Percentiles rank a stretch among this genome's conserved stretches.
Evolutionary conservation across 2,329 filamentous ascomycete species (phyloP).

Genomic region (Hypoxylon sp.): DNA sequence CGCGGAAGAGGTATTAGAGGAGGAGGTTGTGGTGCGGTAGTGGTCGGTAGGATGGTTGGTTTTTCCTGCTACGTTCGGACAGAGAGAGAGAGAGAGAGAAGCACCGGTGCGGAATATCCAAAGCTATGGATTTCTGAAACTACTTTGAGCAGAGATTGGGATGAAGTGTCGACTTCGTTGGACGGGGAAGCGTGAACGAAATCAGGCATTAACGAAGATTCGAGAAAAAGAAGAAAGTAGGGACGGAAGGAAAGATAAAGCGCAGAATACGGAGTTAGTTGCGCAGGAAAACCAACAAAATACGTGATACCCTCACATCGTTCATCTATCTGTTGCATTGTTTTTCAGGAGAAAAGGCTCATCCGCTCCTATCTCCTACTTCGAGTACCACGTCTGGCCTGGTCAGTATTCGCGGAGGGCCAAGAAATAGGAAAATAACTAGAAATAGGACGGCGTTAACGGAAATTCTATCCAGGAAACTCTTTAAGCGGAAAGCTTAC

Average conservation of each 20-base stretch:
- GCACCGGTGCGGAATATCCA: not conserved
- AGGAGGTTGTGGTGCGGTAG: not conserved
- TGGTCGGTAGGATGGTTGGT: not conserved
- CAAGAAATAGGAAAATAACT: not conserved
- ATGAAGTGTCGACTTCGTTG: not conserved
- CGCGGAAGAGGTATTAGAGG: conserved; percentile 76
- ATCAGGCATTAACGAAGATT: not conserved
- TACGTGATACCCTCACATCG: conserved; percentile 17
- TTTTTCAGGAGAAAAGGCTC: not conserved
- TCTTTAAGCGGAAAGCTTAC: not conserved
- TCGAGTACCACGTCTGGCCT: not conserved
- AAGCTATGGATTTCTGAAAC: not conserved
- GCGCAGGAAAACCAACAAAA: conserved; percentile 8
- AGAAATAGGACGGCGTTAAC: conserved; percentile 18
- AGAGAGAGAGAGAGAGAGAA: not conserved
- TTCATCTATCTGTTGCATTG: conserved; percentile 2
- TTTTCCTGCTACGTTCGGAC: not conserved
- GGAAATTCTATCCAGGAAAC: not conserved
- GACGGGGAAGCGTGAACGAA: too few relatives aligned
- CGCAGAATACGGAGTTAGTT: not conserved
- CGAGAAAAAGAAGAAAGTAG: not conserved
- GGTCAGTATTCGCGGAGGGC: not conserved
- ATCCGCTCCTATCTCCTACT: not conserved
- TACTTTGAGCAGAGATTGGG: not conserved
- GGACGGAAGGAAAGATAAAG: not conserved